Percentiles rank a stretch among this genome's conserved stretches.
phyloP scores from a whole-genome alignment of 2,329 filamentous ascomycete species.

The Seiridium unicorne region DNA sequence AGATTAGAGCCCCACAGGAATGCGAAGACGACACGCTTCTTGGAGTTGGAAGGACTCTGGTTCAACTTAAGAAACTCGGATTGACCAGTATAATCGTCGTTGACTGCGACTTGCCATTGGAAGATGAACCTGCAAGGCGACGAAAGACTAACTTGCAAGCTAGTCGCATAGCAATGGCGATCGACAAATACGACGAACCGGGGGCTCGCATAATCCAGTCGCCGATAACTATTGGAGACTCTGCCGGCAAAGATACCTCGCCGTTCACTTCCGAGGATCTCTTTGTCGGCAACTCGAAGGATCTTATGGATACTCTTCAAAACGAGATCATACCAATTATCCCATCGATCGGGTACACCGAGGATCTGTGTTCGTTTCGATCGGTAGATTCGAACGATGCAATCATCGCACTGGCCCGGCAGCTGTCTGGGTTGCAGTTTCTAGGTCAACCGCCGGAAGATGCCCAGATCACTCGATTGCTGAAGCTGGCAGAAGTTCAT shows the following conservation, averaged over 20 bases:
- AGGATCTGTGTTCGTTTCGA: constrained; percentile 36
- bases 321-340: constrained; percentile 71
- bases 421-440: constrained; percentile 68
- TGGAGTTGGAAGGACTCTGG: constrained; percentile 79
- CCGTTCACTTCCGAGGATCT: constrained; percentile 31
- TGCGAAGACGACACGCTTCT: constrained; percentile 67
- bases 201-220: constrained; percentile 68
- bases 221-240: constrained; percentile 42
- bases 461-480: constrained; percentile 25
- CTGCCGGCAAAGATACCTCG: constrained; percentile 20
- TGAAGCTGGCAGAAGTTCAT: constrained; percentile 57
- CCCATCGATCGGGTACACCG: constrained; percentile 44
- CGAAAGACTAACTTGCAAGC: constrained; percentile 60
- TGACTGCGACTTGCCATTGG: constrained; percentile 56
- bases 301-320: constrained; percentile 64
- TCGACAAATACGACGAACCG: constrained; percentile 67
- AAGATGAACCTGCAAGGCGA: constrained; percentile 33
- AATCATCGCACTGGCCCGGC: constrained; percentile 72
- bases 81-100: constrained; percentile 80
- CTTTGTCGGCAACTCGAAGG: constrained; percentile 43
- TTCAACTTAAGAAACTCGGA: constrained; percentile 79
- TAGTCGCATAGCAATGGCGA: constrained; percentile 69
- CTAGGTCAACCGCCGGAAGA: constrained; percentile 38
- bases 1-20: constrained; percentile 71
- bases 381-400: constrained; percentile 56